Conservation (phyloP, 2,329 filamentous ascomycete species). For the Grosmannia huntii region DNA sequence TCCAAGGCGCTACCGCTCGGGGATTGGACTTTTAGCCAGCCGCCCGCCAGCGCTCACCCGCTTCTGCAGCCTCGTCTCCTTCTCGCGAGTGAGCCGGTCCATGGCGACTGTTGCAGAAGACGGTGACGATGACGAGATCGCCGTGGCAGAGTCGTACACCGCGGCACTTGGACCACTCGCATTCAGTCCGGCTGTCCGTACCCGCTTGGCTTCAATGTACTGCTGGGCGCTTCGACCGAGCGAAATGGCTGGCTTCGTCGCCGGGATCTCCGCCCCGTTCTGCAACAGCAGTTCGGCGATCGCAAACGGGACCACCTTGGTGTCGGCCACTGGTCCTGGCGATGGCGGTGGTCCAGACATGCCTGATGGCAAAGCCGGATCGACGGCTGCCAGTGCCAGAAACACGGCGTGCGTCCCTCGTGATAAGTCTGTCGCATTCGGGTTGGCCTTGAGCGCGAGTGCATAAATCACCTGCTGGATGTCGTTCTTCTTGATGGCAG, state of each 20-base stretch:
- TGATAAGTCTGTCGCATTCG: constrained; percentile 75
- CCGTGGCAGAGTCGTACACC: constrained; percentile 12
- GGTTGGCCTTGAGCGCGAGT: constrained; percentile 72
- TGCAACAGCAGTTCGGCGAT: constrained; percentile 85
- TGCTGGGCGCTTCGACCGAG: constrained; percentile 67
- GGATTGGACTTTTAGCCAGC: constrained; percentile 52
- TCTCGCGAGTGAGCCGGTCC: constrained; percentile 46
- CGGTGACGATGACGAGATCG: constrained; percentile 17
- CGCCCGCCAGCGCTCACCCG: constrained; percentile 65
- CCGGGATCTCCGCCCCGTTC: constrained; percentile 82
- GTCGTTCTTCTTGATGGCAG: constrained; percentile 92
- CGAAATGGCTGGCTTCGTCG: constrained; percentile 64
- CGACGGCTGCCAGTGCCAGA: constrained; percentile 80
- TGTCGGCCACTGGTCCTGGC: constrained; percentile 23
- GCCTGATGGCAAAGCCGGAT: constrained; percentile 47
- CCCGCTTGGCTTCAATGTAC: constrained; percentile 71
- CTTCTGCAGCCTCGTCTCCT: constrained; percentile 61
- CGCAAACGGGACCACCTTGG: constrained; percentile 59
- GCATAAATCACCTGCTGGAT: constrained; percentile 88
- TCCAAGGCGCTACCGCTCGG: constrained; percentile 39
- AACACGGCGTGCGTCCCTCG: constrained; percentile 82
- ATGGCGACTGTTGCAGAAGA: constrained; percentile 31
- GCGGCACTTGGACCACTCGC: neutral
- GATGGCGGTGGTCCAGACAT: constrained; percentile 7
- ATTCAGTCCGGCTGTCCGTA: constrained; percentile 20